Evolutionary conservation across 208 protist genomes (phyloP), one percentile per base, ranked within the genome.

Genomic region (Trypanosoma boissoni): DNA sequence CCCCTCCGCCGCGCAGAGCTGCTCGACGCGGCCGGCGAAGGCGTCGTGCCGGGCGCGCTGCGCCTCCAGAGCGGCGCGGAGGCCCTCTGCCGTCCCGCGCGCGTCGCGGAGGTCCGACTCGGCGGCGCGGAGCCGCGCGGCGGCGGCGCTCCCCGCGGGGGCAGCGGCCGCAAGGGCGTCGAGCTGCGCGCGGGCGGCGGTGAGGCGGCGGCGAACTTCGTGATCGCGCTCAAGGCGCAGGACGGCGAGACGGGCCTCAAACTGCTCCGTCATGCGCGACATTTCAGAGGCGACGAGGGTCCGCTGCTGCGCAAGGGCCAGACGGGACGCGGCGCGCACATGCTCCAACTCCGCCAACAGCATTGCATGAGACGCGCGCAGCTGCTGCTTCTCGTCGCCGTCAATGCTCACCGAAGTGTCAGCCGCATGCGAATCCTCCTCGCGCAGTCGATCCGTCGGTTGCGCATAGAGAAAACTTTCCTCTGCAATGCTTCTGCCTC

Each of bases 301-400:
- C 1, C 58, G 42, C 50, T 83, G 65, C 46, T 86, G 79, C n/a
- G 58, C 58, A 20, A 86, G 48, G 9, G 69, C 64, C 10, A 80
- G 58, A 37, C 67, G 72, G 3, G 64, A 64, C 20, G 78, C 54
- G 0, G 73, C 64, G 43, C 68, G 64, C 26, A 76, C 67, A 43
- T 83, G 58, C 18, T 69, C 53, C 26, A 80, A 53, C 58, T 83
- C 76, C 32, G 63, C 70, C 2, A 45, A 44, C 29, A 88, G 46
- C 26, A 70, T 62, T 1, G 65, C 66, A 48, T 66, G 49, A 3
- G 32, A 31, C 23, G 6, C 32, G 8, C 23, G 52, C 41, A 68
- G 14, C 14, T 43, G 4, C 0, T 37, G 44, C 43, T 46, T n/a
- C n/a, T n/a, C n/a, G n/a, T n/a, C n/a, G n/a, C n/a, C n/a, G n/a